phyloP scores from a whole-genome alignment of 129 eudicot genomes.

The Saposhnikovia divaricata region DNA sequence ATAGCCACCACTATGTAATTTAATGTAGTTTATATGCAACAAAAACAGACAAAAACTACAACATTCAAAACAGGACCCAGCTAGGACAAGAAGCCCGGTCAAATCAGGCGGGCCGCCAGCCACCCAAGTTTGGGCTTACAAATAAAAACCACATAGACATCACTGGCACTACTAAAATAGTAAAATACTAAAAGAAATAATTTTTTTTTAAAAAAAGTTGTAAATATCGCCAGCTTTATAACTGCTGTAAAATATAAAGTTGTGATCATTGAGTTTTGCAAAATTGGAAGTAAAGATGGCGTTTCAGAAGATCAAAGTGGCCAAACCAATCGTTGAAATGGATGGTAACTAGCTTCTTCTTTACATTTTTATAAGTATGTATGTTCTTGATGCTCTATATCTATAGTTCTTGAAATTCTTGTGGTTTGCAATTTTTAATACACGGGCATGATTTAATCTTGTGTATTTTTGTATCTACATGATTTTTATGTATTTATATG shows the following conservation, averaged over 20 bases:
- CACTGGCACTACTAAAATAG: neutral
- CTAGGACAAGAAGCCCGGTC: neutral
- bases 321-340: slow-evolving; percentile 12
- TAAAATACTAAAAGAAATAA: neutral
- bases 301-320: slow-evolving; percentile 9
- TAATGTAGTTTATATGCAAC: no score
- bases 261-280: neutral
- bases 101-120: slow-evolving; percentile 7
- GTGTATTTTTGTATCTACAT: neutral
- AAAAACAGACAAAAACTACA: no score
- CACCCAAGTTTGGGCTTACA: neutral
- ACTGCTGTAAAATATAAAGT: neutral
- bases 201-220: neutral
- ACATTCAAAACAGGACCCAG: neutral
- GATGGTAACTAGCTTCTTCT: slow-evolving; percentile 3
- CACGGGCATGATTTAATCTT: neutral
- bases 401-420: neutral
- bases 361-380: neutral
- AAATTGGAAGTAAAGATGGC: slow-evolving; percentile 2
- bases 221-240: neutral
- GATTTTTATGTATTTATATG: neutral
- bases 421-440: neutral
- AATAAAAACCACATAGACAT: no score
- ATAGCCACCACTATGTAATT: no score
- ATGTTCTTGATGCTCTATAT: slow-evolving; percentile 2